Base-by-base conservation (phyloP, 2,329 filamentous ascomycete genomes). In the Xylaria arbuscula region DNA sequence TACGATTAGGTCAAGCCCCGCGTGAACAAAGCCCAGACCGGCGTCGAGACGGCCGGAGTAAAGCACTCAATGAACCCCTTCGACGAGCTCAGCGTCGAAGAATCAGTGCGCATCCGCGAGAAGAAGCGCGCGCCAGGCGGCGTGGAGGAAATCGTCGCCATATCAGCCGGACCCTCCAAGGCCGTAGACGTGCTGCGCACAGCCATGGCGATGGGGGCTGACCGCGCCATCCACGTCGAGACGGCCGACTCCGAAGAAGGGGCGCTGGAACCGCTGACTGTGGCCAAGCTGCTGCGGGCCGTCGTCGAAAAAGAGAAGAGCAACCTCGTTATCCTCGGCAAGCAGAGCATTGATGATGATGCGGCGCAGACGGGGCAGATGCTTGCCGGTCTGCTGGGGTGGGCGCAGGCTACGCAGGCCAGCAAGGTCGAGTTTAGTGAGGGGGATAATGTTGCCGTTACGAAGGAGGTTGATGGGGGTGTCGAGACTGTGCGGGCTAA, bases 31-130 rank as follows among this genome's bases (percentile, higher is more conserved):
- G 83, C 88, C 76, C 87, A 88, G 82, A 98, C 95, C 70, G 95
- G 90, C 78, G 92, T 99, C 82, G 95, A 98, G 83, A 97, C 93
- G 64, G 87, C 91, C 72, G 93, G 93, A 74, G 94, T 98, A 78
- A 98, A 98, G 84, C 95, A 98, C 87, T 94, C 91, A 80, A 95
- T 99, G 89, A 99, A 98, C 87, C 96, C 96, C 22, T 99, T 99
- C 83, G 96, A 99, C 86, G 96, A 99, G 82, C 92, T 99, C 78
- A 97, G 94, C 51, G 90, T 99, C 81, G 96, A 99, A 84, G 96
- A 98, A 85, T 93, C 94, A 60, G 93, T 98, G 60, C 93, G 93
- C 48, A 92, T 99, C 79, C 94, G 96, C 81, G 95, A 98, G 81
- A 92, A 93, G 85, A 92, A 93, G 81, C 81, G 83, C 64, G 89